phyloP scores from a whole-genome alignment of 2,329 filamentous ascomycete genomes.

The Penicillium glabrum region DNA sequence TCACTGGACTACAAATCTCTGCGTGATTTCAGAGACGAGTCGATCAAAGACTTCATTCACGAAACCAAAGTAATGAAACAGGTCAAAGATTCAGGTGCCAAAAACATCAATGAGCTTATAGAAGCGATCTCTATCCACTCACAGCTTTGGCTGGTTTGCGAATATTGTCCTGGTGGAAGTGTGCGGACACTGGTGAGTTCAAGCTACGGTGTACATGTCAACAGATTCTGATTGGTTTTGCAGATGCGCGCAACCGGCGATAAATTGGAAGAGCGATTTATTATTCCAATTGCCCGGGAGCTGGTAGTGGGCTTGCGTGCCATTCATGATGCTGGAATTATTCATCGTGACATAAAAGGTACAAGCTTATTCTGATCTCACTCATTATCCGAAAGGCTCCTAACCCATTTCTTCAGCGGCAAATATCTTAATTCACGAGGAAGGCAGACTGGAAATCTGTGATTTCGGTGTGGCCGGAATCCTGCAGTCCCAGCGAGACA shows the following conservation, averaged over 20 bases:
- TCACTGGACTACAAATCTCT: conserved; percentile 48
- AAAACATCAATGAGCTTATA: conserved; percentile 64
- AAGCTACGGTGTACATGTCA: background rate
- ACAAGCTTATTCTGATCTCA: conserved; percentile 8
- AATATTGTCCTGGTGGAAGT: conserved; percentile 67
- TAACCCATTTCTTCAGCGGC: conserved; percentile 47
- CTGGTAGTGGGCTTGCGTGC: conserved; percentile 61
- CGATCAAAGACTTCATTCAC: conserved; percentile 57
- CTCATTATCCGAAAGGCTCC: background rate
- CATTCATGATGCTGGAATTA: conserved; percentile 64
- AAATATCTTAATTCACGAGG: conserved; percentile 64
- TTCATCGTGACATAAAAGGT: conserved; percentile 67
- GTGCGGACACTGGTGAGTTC: conserved; percentile 61
- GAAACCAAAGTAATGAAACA: conserved; percentile 64
- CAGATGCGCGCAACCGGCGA: conserved; percentile 51
- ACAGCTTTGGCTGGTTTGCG: conserved; percentile 66
- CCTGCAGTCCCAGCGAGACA: conserved; percentile 59
- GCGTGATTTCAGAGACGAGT: conserved; percentile 49
- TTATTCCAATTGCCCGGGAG: conserved; percentile 64
- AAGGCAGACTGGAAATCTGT: conserved; percentile 62
- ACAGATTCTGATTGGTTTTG: conserved; percentile 4
- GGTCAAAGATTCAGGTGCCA: conserved; percentile 61
- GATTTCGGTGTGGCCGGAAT: conserved; percentile 67
- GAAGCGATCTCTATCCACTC: conserved; percentile 64
- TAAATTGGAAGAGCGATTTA: conserved; percentile 59